A percentile compares a stretch with the other conserved stretches of the same genome.
Evolutionary conservation across 2,329 filamentous ascomycete genomes (phyloP).

Genomic region (Fusarium ramigenum): DNA sequence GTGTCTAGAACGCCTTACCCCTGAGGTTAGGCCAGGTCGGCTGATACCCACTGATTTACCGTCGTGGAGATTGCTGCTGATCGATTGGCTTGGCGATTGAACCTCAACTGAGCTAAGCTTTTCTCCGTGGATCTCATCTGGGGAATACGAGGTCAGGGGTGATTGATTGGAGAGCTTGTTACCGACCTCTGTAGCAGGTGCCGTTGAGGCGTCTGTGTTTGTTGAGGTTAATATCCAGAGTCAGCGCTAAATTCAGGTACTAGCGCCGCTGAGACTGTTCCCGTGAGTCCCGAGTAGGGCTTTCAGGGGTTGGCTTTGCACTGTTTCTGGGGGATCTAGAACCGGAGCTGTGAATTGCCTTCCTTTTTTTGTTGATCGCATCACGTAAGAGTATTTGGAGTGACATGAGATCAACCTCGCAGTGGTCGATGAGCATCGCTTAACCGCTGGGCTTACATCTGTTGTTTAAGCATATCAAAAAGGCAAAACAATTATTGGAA

Average conservation of each 20-base stretch:
- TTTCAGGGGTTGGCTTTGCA: background rate
- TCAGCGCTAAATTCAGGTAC: conserved; percentile 2
- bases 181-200: background rate
- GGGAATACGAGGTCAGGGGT: background rate
- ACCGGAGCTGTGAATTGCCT: background rate
- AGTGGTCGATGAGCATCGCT: background rate
- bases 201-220: background rate
- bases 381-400: background rate
- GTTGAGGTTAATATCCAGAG: background rate
- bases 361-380: background rate
- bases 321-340: background rate
- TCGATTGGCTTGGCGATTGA: conserved; percentile 7
- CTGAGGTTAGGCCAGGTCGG: background rate
- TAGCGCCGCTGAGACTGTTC: background rate
- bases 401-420: background rate
- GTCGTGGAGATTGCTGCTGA: background rate
- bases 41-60: background rate
- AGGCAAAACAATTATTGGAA: background rate
- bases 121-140: background rate
- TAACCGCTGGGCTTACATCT: background rate
- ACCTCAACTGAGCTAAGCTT: background rate
- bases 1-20: background rate
- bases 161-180: background rate
- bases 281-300: background rate
- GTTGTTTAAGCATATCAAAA: background rate